A percentile compares a stretch with the other conserved stretches of the same genome.
These are phyloP conservation scores for Leccinum subrobustum DNA, from an alignment of 1,284 basidiomycete genomes.

Conservation along the genomic window DNA sequence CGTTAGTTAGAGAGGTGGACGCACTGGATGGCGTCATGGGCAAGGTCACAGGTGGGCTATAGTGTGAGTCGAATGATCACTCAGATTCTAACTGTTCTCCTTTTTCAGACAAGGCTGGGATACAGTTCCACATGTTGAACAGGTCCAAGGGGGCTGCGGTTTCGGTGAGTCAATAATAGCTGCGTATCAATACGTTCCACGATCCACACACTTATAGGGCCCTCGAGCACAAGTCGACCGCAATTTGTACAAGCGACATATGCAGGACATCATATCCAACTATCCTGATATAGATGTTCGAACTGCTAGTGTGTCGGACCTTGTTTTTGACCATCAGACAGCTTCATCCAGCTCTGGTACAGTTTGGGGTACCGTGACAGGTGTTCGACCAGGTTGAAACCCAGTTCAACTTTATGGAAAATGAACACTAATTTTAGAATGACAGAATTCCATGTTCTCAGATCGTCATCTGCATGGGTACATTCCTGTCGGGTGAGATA, in stretches of 20 bases:
- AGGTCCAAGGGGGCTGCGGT: slow-evolving; percentile 87
- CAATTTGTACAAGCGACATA: slow-evolving; percentile 76
- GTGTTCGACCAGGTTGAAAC: slow-evolving; percentile 69
- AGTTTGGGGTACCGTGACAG: slow-evolving; percentile 55
- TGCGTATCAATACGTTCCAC: not conserved
- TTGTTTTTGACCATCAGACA: slow-evolving; percentile 59
- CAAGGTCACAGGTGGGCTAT: slow-evolving; percentile 59
- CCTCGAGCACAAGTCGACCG: slow-evolving; percentile 88
- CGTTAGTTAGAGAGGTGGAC: slow-evolving; percentile 84
- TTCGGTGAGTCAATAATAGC: slow-evolving; percentile 54
- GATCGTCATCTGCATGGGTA: slow-evolving; percentile 87
- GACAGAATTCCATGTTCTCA: slow-evolving; percentile 73
- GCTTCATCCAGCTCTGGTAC: slow-evolving; percentile 26
- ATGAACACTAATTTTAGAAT: slow-evolving; percentile 2
- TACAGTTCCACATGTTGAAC: slow-evolving; percentile 86
- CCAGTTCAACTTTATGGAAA: not conserved
- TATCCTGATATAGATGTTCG: slow-evolving; percentile 71
- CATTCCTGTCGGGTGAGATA: slow-evolving; percentile 86
- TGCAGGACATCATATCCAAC: slow-evolving; percentile 67
- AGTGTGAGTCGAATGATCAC: not conserved
- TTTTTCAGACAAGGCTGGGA: slow-evolving; percentile 74
- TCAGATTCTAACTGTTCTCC: not conserved
- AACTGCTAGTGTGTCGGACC: slow-evolving; percentile 77
- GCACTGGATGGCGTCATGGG: slow-evolving; percentile 85
- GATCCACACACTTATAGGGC: slow-evolving; percentile 48